phyloP scores from a whole-genome alignment of 1,284 basidiomycete genomes.

The Apiotrichum mycotoxinovorans region DNA sequence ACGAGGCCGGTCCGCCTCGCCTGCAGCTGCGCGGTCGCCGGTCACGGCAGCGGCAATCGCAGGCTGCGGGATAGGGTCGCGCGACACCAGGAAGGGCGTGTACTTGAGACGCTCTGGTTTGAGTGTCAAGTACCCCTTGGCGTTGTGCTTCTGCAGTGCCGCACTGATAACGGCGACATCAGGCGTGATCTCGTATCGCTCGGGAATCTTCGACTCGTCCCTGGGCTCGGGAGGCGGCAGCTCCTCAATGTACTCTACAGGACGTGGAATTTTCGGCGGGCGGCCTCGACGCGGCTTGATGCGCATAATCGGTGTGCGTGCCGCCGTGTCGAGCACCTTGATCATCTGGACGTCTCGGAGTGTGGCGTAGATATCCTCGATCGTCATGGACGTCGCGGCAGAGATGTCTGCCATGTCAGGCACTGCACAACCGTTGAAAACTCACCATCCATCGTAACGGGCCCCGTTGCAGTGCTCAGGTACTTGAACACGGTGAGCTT shows the following conservation, averaged over 20 bases:
- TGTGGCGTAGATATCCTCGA: constrained; percentile 78
- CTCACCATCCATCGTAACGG: constrained; percentile 70
- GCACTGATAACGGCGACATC: constrained; percentile 68
- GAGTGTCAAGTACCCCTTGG: constrained; percentile 75
- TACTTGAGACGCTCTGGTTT: constrained; percentile 86
- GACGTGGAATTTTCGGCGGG: constrained; percentile 15
- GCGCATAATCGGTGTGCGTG: background rate
- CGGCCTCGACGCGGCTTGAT: constrained; percentile 10
- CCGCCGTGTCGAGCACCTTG: constrained; percentile 22
- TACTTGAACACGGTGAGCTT: constrained; percentile 83
- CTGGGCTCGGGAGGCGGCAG: constrained; percentile 14
- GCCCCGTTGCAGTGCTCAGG: constrained; percentile 58
- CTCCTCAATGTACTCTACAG: background rate
- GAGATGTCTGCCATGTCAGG: constrained; percentile 67
- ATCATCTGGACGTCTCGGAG: constrained; percentile 79
- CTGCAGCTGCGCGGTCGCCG: background rate
- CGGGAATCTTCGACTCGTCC: constrained; percentile 55
- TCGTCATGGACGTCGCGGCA: constrained; percentile 79
- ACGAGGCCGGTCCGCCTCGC: background rate
- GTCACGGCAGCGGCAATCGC: background rate
- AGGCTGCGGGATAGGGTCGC: constrained; percentile 10
- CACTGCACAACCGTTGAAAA: constrained; percentile 4
- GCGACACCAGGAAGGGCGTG: constrained; percentile 78
- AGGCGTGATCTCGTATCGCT: constrained; percentile 74
- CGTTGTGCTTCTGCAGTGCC: constrained; percentile 68